phyloP scores from a whole-genome alignment of 208 protist species.

The Acanthamoeba royreba region DNA sequence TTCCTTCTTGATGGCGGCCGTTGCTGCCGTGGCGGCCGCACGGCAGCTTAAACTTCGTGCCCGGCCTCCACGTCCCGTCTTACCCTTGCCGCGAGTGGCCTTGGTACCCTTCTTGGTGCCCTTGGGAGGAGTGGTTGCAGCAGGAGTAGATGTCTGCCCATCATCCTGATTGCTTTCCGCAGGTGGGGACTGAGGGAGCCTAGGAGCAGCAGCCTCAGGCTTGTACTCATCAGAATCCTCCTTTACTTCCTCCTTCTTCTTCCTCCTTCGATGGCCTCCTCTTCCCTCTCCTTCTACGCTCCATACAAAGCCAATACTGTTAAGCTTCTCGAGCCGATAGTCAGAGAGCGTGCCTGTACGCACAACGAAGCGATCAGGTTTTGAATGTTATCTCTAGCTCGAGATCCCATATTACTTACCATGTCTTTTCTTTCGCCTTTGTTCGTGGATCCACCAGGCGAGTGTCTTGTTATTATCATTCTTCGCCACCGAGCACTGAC shows the following conservation, averaged over 20 bases:
- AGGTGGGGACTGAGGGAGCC: background rate
- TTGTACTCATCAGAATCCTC: background rate
- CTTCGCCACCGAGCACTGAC: background rate
- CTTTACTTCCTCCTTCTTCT: background rate
- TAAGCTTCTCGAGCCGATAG: background rate
- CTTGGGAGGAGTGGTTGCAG: too few species aligned
- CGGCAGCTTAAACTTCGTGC: background rate
- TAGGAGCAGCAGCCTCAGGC: background rate
- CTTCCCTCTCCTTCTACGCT: background rate
- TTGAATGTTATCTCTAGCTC: too few species aligned
- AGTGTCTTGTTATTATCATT: constrained; percentile 26
- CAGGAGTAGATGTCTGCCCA: too few species aligned
- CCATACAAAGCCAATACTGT: constrained; percentile 14
- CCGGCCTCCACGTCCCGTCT: background rate
- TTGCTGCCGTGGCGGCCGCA: background rate
- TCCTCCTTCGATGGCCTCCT: background rate
- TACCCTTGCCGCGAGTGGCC: background rate
- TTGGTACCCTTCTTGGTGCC: background rate
- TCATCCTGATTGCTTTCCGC: too few species aligned
- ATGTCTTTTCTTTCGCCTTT: background rate
- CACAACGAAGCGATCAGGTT: background rate
- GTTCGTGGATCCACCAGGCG: constrained; percentile 13
- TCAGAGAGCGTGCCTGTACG: background rate
- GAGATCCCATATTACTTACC: background rate
- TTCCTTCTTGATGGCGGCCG: background rate